Percentiles rank a stretch among this genome's conserved stretches.
phyloP scores from a whole-genome alignment of 1,284 basidiomycete genomes.

The Mycena sp. region DNA sequence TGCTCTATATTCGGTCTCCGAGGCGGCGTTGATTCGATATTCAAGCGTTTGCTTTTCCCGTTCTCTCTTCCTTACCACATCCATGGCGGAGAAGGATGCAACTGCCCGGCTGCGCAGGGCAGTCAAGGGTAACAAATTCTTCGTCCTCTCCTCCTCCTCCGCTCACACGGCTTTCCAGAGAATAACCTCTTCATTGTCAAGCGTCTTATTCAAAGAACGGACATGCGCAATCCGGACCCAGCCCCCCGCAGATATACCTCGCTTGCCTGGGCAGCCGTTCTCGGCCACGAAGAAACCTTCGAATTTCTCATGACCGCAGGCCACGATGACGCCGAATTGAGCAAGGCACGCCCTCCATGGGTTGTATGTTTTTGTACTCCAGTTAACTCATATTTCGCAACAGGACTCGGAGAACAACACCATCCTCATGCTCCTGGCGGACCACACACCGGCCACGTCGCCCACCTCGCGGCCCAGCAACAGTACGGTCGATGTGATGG shows the following conservation, averaged over 20 bases:
- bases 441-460: conserved; percentile 54
- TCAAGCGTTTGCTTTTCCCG: conserved; percentile 35
- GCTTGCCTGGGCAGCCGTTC: conserved; percentile 87
- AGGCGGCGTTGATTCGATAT: conserved; percentile 17
- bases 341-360: conserved; percentile 66
- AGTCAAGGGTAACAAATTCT: conserved; percentile 72
- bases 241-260: conserved; percentile 81
- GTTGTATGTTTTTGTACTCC: conserved; percentile 5
- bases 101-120: conserved; percentile 79
- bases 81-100: conserved; percentile 85
- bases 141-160: conserved; percentile 22
- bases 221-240: conserved; percentile 90
- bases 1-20: conserved; percentile 8
- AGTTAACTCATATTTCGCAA: conserved; percentile 23
- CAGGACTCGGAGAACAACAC: conserved; percentile 93
- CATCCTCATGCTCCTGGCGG: conserved; percentile 88
- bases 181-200: conserved; percentile 92
- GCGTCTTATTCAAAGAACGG: conserved; percentile 81
- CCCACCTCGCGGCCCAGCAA: conserved; percentile 50
- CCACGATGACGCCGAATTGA: conserved; percentile 92
- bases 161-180: conserved; percentile 59
- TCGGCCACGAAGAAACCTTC: conserved; percentile 89
- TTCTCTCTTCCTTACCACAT: conserved; percentile 34
- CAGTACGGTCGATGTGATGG: conserved; percentile 71
- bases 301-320: conserved; percentile 86